A percentile compares a stretch with the other conserved stretches of the same genome.
phyloP scores from a whole-genome alignment of 2,329 filamentous ascomycete species.

The Nemania sp. region DNA sequence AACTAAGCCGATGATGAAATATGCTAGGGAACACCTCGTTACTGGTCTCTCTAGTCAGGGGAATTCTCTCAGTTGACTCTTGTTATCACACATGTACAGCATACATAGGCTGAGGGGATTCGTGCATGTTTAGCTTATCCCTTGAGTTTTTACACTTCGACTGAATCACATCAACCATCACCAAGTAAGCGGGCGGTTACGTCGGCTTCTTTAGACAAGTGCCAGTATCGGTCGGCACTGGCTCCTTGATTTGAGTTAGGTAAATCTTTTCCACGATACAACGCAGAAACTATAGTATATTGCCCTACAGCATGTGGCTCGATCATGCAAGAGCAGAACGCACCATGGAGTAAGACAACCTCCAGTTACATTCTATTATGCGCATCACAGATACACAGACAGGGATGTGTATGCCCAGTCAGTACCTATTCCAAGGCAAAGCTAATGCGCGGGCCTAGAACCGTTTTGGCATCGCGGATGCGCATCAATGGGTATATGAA shows the following conservation, averaged over 20 bases:
- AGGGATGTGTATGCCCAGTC: background rate
- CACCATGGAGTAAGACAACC: conserved; percentile 13
- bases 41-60: background rate
- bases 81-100: background rate
- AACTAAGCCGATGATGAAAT: conserved; percentile 4
- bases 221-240: conserved; percentile 3
- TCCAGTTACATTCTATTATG: conserved; percentile 16
- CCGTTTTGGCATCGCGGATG: conserved; percentile 3
- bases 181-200: conserved; percentile 9
- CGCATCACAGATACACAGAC: conserved; percentile 23
- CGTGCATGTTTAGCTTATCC: background rate
- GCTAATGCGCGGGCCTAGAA: background rate
- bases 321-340: conserved; percentile 14
- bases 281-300: background rate
- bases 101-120: background rate
- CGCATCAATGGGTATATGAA: conserved; percentile 10
- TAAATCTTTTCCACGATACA: conserved; percentile 1
- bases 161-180: background rate
- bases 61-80: background rate
- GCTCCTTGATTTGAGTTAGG: conserved; percentile 10
- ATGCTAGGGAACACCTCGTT: background rate
- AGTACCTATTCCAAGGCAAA: background rate
- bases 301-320: conserved; percentile 2
- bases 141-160: background rate
- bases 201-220: conserved; percentile 24